These are phyloP conservation scores for Mrakiaceae sp. DNA, from an alignment of 1,284 basidiomycete genomes.

Conservation along the genomic window DNA sequence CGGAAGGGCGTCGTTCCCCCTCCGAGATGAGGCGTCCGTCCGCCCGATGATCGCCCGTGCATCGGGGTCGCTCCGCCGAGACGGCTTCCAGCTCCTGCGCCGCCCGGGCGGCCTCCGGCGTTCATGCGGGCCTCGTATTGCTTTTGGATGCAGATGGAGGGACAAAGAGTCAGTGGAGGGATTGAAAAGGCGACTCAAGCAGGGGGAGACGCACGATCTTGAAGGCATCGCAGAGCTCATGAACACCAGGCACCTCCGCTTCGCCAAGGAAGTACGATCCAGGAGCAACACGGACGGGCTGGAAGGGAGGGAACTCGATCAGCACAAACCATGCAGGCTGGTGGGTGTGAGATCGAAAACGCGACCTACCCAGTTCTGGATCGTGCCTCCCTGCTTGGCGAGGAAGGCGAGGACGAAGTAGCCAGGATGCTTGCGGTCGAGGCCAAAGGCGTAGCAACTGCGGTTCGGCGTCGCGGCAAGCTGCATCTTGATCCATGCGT, in stretches of 20 bases:
- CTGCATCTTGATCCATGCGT: slow-evolving; percentile 68
- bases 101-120: too few relatives aligned
- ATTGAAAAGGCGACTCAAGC: too few relatives aligned
- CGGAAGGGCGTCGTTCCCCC: too few relatives aligned
- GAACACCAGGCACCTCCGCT: slow-evolving; percentile 74
- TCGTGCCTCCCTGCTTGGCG: slow-evolving; percentile 47
- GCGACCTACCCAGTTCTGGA: slow-evolving; percentile 71
- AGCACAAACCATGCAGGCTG: neutral
- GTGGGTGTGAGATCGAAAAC: neutral
- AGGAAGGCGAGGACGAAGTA: slow-evolving; percentile 92
- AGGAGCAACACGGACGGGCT: slow-evolving; percentile 81
- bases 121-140: too few relatives aligned
- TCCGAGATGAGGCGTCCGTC: too few relatives aligned
- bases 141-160: too few relatives aligned
- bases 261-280: slow-evolving; percentile 83
- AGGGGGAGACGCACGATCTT: slow-evolving; percentile 41
- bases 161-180: too few relatives aligned
- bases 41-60: too few relatives aligned
- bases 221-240: slow-evolving; percentile 89
- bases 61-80: too few relatives aligned
- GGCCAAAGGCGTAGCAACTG: slow-evolving; percentile 90
- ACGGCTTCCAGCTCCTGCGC: too few relatives aligned
- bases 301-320: slow-evolving; percentile 11
- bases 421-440: slow-evolving; percentile 81
- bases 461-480: slow-evolving; percentile 48